phyloP scores from a whole-genome alignment of 148 eudicot species.

The Camellia granthamiana region DNA sequence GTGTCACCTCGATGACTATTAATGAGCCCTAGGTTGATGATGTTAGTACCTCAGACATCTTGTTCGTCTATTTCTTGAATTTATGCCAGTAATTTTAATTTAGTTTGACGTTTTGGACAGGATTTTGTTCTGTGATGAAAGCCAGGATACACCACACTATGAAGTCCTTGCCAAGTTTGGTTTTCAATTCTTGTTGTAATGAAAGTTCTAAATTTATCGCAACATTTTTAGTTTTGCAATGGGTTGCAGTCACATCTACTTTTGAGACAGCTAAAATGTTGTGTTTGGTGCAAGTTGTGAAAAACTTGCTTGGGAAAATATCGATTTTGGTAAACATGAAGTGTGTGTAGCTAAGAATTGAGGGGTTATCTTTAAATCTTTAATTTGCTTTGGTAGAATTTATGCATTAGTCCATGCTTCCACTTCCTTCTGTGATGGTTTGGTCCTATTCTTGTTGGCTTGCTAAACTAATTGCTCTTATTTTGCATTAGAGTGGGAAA shows the following conservation, averaged over 20 bases:
- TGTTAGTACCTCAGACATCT: neutral
- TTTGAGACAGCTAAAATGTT: neutral
- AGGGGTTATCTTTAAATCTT: neutral
- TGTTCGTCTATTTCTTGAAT: neutral
- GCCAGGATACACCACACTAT: neutral
- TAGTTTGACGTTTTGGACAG: neutral
- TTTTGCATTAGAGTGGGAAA: constrained; percentile 35
- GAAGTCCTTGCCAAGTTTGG: too few species aligned
- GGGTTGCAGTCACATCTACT: neutral
- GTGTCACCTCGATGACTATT: neutral
- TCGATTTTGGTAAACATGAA: too few species aligned
- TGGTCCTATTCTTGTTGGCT: neutral
- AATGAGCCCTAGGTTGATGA: too few species aligned
- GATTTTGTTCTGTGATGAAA: neutral
- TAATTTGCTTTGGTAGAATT: neutral
- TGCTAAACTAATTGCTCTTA: neutral
- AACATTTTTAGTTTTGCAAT: neutral
- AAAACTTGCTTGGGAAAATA: neutral
- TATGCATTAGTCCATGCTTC: neutral
- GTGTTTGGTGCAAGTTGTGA: neutral
- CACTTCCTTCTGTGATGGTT: neutral
- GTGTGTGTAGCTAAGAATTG: neutral
- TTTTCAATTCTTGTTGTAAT: neutral
- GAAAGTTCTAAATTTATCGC: neutral
- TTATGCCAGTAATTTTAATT: neutral